Evolutionary conservation across 2,329 filamentous ascomycete genomes (phyloP), one percentile per base, ranked within the genome.

Genomic region (Escovopsis weberi): DNA sequence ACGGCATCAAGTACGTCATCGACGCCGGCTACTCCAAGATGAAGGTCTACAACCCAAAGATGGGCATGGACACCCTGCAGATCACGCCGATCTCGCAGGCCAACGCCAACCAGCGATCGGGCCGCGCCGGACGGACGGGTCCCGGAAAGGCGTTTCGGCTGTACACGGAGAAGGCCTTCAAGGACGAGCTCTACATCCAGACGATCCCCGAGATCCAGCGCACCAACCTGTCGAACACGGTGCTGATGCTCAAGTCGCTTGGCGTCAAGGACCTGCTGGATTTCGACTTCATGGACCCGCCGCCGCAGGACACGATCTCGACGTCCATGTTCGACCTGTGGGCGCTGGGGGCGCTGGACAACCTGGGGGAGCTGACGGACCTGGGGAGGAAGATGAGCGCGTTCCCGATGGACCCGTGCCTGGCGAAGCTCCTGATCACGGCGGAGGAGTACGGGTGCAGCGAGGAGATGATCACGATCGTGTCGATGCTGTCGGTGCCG

Each of bases 211-310:
- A 98, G 58, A 96, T 98, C 36, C 91, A 98, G 62, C 77, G 91
- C 15, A 98, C 91, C 0, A 98, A 96, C 53, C 75, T 98, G 2
- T 82, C 86, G 54, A 96, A 96, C 53, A 96, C 88, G 0, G 89
- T 98, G 3, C 70, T 98, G 12, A 75, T 98, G 39, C 72, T 98
- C 38, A 98, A 98, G 58, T 94, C 86, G 0, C 74, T 98, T 1
- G 91, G 91, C 0, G 89, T 98, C 15, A 89, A 85, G 56, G 88
- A 98, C 51, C 69, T 98, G 9, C 66, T 98, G 1, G 89, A 98
- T 59, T 98, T 98, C 56, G 87, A 96, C 59, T 98, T 98, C 54
- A 96, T 98, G 89, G 91, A 98, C 52, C 91, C 91, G 2, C 91
- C 91, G 6, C 91, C 91, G 0, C 91, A 98, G 62, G 93, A 98